These are phyloP conservation scores for Beverwykella pulmonaria DNA, from an alignment of 495 filamentous ascomycete genomes.

Conservation along the genomic window DNA sequence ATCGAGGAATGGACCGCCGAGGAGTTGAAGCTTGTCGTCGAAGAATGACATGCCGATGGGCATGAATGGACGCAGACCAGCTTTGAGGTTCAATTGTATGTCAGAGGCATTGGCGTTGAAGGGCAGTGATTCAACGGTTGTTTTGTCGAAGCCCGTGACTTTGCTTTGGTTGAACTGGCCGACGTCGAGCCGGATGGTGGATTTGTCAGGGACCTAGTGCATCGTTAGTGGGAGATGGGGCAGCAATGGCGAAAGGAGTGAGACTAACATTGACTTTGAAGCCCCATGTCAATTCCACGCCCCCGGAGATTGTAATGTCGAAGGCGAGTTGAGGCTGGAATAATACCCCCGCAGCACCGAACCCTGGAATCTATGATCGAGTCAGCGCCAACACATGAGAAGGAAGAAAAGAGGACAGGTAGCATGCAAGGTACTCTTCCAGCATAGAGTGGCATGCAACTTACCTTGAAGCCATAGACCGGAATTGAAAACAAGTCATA, in stretches of 20 bases:
- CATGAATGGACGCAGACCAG: slow-evolving; percentile 7
- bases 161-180: slow-evolving; percentile 12
- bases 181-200: slow-evolving; percentile 20
- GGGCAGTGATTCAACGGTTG: slow-evolving; percentile 1
- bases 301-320: background rate
- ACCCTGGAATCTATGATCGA: background rate
- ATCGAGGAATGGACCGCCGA: slow-evolving; percentile 6
- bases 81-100: background rate
- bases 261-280: slow-evolving; percentile 13
- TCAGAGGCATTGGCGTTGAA: slow-evolving; percentile 19
- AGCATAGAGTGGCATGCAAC: background rate
- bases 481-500: slow-evolving; percentile 5
- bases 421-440: background rate
- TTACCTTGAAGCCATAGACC: slow-evolving; percentile 9
- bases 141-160: slow-evolving; percentile 12
- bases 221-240: background rate
- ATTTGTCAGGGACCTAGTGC: slow-evolving; percentile 13
- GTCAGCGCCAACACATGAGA: background rate
- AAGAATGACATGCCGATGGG: slow-evolving; percentile 9
- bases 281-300: slow-evolving; percentile 11
- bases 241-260: background rate
- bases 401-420: background rate
- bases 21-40: background rate
- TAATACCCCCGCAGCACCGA: slow-evolving; percentile 9
- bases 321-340: slow-evolving; percentile 8